Conservation (phyloP, 495 filamentous ascomycete genomes). For the Cryomyces minteri region DNA sequence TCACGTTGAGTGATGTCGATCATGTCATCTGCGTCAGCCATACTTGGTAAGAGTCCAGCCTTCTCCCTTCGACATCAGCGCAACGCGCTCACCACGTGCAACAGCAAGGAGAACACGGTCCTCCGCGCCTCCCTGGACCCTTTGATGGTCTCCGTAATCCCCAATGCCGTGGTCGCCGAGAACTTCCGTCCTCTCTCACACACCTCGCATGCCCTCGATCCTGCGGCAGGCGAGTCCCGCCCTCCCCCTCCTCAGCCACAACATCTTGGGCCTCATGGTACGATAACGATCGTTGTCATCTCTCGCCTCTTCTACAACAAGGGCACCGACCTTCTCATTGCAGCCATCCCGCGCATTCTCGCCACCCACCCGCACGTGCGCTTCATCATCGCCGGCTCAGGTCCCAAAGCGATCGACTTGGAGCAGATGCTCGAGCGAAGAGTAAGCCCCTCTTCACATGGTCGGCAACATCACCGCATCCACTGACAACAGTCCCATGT, state of each 20-base stretch:
- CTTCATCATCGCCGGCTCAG: conserved; percentile 91
- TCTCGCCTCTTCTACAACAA: conserved; percentile 98
- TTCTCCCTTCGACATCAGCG: background rate
- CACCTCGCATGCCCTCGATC: background rate
- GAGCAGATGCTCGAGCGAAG: conserved; percentile 96
- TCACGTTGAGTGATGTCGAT: conserved; percentile 88
- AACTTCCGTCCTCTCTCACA: conserved; percentile 62
- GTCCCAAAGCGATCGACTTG: conserved; percentile 90
- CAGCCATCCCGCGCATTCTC: conserved; percentile 82
- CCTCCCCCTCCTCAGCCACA: conserved; percentile 27
- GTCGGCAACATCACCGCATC: background rate
- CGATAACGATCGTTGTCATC: conserved; percentile 90
- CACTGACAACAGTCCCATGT: too few relatives aligned
- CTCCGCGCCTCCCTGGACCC: conserved; percentile 88
- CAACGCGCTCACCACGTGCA: background rate
- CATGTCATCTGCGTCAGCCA: conserved; percentile 97
- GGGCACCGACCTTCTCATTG: conserved; percentile 86
- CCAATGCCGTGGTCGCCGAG: conserved; percentile 91
- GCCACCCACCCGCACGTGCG: conserved; percentile 78
- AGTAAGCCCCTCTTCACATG: conserved; percentile 23
- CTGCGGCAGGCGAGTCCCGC: conserved; percentile 1
- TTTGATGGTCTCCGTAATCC: conserved; percentile 91
- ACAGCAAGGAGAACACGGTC: conserved; percentile 93
- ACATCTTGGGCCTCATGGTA: conserved; percentile 57
- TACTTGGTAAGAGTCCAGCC: conserved; percentile 50